Evolutionary conservation across 176 grass and related monocot genomes (phyloP), one percentile per base, ranked within the genome.

Genomic region (Musa acuminata): DNA sequence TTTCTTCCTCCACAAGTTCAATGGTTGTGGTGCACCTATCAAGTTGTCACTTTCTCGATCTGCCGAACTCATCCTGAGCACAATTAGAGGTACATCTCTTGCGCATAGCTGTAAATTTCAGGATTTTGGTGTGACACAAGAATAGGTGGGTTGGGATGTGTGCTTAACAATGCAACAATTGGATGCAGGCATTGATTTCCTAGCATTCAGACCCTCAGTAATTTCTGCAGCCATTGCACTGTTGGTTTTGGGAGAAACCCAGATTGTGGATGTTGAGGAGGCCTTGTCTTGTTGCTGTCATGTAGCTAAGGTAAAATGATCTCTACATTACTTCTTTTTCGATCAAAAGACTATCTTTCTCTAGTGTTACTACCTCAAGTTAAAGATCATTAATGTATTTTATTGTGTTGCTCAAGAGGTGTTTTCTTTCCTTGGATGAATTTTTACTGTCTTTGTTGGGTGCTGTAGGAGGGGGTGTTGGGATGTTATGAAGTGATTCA

Each of bases 1-100:
- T 55, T 88, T 82, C 85, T 92, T 92, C 80, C 83, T 92, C 66
- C 59, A 67, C 50, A 87, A 84, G 77, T 81, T 96, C 23, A 86
- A 79, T 59, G 77, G 80, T 17, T 78, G 85, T 64, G 78, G 43
- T 23, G 24, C 25, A 7, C 76, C 70, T 13, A 75, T 82, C 12
- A 84, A 81, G 10, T 76, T 80, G 57, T 80, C 25, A 49, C 0
- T 92, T 49, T 66, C 24, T 16, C 83, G 69, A 16, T 85, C 85
- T 24, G 50, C 78, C 0, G 84, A 92, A 50, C 72, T 96, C 13
- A 87, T 92, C 78, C 72, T 92, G 79, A 52, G 75, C 69, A 70
- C 80, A 9, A 60, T 80, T 20, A 86, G 80, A 96, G 92, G 92
- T 96, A 86, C n/a, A 50, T 69, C 35, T 51, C 11, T 60, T 79